These are phyloP conservation scores for Boletus rubropictus DNA, from an alignment of 768 basidiomycete species.

Conservation along the genomic window DNA sequence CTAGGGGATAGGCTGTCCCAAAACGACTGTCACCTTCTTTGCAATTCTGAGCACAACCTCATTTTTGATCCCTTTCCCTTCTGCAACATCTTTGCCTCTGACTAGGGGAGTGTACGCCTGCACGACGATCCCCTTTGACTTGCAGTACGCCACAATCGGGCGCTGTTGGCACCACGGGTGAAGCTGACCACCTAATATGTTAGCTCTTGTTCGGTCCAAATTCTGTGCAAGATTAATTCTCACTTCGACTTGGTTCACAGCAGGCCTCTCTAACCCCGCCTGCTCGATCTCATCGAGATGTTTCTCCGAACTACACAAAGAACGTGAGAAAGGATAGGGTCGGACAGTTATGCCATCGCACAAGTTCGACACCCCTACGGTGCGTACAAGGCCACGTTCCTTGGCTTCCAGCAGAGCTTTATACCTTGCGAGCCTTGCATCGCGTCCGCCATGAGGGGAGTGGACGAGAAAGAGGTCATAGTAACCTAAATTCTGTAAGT, in stretches of 20 bases:
- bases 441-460: conserved; percentile 35
- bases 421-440: conserved; percentile 37
- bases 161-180: conserved; percentile 79
- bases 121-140: conserved; percentile 49
- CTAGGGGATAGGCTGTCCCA: background rate
- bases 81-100: conserved; percentile 32
- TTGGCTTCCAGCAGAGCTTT: conserved; percentile 34
- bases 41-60: conserved; percentile 47
- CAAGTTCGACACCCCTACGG: conserved; percentile 47
- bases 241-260: conserved; percentile 29
- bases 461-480: conserved; percentile 47
- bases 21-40: conserved; percentile 42
- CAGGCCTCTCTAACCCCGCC: conserved; percentile 24
- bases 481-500: conserved; percentile 29
- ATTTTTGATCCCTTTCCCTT: conserved; percentile 39
- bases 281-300: conserved; percentile 24
- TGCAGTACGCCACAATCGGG: conserved; percentile 68
- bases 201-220: background rate
- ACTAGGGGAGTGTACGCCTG: conserved; percentile 74
- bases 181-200: conserved; percentile 37
- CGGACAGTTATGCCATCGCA: conserved; percentile 14
- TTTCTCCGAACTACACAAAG: conserved; percentile 18
- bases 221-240: background rate
- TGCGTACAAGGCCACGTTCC: conserved; percentile 33
- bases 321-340: background rate